Percentiles rank a stretch among this genome's conserved stretches.
These are phyloP conservation scores for Staphylotrichum tortipilum DNA, from an alignment of 495 filamentous ascomycete species.

Conservation along the genomic window DNA sequence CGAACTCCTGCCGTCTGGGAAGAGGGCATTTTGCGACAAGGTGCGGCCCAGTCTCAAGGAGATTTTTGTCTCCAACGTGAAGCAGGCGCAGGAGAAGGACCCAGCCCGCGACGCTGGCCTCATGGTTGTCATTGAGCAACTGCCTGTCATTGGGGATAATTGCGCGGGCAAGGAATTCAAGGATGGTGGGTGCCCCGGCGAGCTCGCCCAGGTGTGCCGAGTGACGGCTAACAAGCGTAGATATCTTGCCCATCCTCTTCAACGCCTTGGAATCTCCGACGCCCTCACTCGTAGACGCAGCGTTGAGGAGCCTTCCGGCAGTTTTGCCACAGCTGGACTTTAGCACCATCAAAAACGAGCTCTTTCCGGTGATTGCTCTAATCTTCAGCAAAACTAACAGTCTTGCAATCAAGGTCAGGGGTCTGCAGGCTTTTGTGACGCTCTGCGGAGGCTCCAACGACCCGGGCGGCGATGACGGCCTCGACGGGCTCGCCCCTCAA, in stretches of 20 bases:
- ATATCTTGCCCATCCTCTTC: slow-evolving; percentile 77
- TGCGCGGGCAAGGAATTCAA: slow-evolving; percentile 90
- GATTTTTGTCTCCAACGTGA: slow-evolving; percentile 56
- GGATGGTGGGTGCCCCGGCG: slow-evolving; percentile 52
- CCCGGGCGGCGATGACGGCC: slow-evolving; percentile 51
- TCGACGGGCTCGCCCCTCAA: slow-evolving; percentile 54
- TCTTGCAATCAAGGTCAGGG: slow-evolving; percentile 85
- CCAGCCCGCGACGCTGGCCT: slow-evolving; percentile 78
- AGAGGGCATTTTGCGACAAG: slow-evolving; percentile 69
- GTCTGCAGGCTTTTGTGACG: slow-evolving; percentile 78
- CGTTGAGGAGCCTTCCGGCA: slow-evolving; percentile 61
- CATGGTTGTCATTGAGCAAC: slow-evolving; percentile 79
- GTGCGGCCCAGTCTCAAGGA: slow-evolving; percentile 78
- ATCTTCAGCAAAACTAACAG: slow-evolving; percentile 91
- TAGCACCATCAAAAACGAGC: slow-evolving; percentile 87
- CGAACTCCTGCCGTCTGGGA: slow-evolving; percentile 61
- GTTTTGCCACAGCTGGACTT: slow-evolving; percentile 84
- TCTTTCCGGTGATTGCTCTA: slow-evolving; percentile 81
- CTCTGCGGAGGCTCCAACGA: slow-evolving; percentile 71
- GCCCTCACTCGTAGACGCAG: slow-evolving; percentile 77
- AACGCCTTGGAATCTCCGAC: slow-evolving; percentile 79
- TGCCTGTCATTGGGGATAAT: slow-evolving; percentile 63
- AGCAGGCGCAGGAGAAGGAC: slow-evolving; percentile 60
- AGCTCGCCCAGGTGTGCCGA: not conserved
- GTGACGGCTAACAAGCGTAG: slow-evolving; percentile 33